Percentiles rank a stretch among this genome's conserved stretches.
Conservation (phyloP, 140 eudicot species). For the Eryngium alpinum region DNA sequence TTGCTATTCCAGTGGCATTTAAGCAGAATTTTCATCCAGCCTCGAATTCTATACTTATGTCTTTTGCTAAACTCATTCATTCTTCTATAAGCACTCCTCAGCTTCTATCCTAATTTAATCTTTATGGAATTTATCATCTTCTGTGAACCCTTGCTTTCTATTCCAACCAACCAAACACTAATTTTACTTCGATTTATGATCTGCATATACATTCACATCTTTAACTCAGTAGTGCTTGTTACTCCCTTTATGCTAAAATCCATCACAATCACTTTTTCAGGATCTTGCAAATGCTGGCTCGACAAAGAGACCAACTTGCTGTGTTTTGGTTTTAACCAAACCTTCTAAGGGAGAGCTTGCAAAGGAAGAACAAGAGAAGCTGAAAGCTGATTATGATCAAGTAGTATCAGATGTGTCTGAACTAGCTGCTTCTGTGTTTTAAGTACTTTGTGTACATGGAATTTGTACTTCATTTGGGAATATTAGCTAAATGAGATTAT, state of each 20-base stretch:
- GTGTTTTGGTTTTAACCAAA: constrained; percentile 72
- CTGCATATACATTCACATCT: too few relatives aligned
- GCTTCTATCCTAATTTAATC: too few relatives aligned
- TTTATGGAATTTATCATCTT: too few relatives aligned
- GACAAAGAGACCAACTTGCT: constrained; percentile 98
- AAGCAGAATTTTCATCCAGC: too few relatives aligned
- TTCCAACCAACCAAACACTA: too few relatives aligned
- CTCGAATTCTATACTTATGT: too few relatives aligned
- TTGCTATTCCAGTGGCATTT: too few relatives aligned
- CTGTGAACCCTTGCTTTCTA: too few relatives aligned
- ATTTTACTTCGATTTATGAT: too few relatives aligned
- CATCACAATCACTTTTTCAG: constrained; percentile 31
- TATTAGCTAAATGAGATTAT: not conserved
- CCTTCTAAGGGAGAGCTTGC: constrained; percentile 77
- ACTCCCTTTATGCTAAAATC: not conserved
- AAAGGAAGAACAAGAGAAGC: constrained; percentile 57
- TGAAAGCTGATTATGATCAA: constrained; percentile 71
- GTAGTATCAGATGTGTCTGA: constrained; percentile 61
- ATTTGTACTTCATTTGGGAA: not conserved
- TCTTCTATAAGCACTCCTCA: too few relatives aligned
- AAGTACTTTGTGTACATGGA: not conserved
- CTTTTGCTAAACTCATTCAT: too few relatives aligned
- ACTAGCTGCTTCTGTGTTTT: constrained; percentile 21
- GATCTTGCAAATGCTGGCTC: constrained; percentile 96
- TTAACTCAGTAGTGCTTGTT: too few relatives aligned